Percentiles rank a stretch among this genome's conserved stretches.
Conservation (phyloP, 2,329 filamentous ascomycete genomes). For the Hypoxylon rubiginosum region DNA sequence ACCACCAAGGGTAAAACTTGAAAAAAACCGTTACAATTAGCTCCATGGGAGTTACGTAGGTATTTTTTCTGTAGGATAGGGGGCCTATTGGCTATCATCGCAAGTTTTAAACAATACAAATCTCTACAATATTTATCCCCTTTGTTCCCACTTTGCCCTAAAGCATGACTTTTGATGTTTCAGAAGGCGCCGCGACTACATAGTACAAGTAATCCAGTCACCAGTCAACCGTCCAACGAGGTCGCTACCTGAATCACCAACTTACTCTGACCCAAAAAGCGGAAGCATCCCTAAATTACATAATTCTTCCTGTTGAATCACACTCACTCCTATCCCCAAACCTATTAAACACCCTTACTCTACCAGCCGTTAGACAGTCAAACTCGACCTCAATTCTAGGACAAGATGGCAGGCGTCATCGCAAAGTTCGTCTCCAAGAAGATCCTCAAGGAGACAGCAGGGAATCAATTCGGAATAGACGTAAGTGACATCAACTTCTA, state of each 20-base stretch:
- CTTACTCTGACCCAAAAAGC: slow-evolving; percentile 4
- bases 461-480: slow-evolving; percentile 71
- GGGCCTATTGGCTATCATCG: slow-evolving; percentile 16
- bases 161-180: slow-evolving; percentile 26
- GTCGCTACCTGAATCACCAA: slow-evolving; percentile 15
- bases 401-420: slow-evolving; percentile 65
- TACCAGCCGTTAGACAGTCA: neutral
- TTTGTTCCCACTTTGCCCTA: slow-evolving; percentile 21
- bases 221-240: neutral
- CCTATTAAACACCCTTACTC: neutral
- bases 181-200: slow-evolving; percentile 17
- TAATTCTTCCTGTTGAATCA: slow-evolving; percentile 18
- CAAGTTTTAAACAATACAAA: slow-evolving; percentile 23
- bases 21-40: slow-evolving; percentile 27
- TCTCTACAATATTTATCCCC: slow-evolving; percentile 8
- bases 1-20: slow-evolving; percentile 32
- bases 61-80: slow-evolving; percentile 2
- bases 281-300: slow-evolving; percentile 7
- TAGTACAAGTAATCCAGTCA: slow-evolving; percentile 13
- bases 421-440: slow-evolving; percentile 69
- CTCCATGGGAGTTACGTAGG: slow-evolving; percentile 19
- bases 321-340: neutral
- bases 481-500: slow-evolving; percentile 56
- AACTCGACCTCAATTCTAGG: neutral
- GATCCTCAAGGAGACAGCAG: slow-evolving; percentile 67